phyloP scores from a whole-genome alignment of 2,329 filamentous ascomycete genomes.

The Ophiostoma piceae region DNA sequence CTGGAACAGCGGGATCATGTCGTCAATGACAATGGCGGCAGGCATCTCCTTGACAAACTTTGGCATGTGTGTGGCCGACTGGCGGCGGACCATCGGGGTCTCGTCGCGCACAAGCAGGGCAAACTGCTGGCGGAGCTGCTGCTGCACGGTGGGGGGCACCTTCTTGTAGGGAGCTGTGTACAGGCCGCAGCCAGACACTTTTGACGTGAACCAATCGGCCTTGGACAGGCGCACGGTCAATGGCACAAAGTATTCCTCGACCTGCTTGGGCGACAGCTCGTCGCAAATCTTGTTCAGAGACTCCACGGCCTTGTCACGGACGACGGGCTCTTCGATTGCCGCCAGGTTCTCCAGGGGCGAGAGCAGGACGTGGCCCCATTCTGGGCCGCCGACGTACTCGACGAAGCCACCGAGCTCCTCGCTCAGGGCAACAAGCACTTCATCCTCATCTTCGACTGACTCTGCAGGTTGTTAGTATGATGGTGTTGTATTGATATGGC shows the following conservation, averaged over 20 bases:
- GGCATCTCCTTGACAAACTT: slow-evolving; percentile 98
- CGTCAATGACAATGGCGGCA: slow-evolving; percentile 82
- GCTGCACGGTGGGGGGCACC: slow-evolving; percentile 80
- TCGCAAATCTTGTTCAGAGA: slow-evolving; percentile 99
- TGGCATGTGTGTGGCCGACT: slow-evolving; percentile 90
- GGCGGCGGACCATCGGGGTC: slow-evolving; percentile 96
- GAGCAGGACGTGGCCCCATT: slow-evolving; percentile 91
- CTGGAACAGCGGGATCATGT: slow-evolving; percentile 99
- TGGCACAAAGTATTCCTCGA: slow-evolving; percentile 96
- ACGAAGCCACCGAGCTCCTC: slow-evolving; percentile 96
- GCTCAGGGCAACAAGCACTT: slow-evolving; percentile 92
- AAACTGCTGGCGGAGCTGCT: slow-evolving; percentile 87
- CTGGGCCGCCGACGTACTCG: slow-evolving; percentile 92
- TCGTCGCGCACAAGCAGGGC: slow-evolving; percentile 93
- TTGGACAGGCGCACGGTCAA: slow-evolving; percentile 93
- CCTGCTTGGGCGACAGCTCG: slow-evolving; percentile 82
- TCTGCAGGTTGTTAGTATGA: slow-evolving; percentile 53
- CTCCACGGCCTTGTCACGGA: slow-evolving; percentile 98
- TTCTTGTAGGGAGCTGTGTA: slow-evolving; percentile 92
- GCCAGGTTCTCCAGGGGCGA: slow-evolving; percentile 97
- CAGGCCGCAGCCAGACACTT: slow-evolving; percentile 94
- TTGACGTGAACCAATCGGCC: slow-evolving; percentile 99
- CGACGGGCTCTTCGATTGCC: slow-evolving; percentile 95
- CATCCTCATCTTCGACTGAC: slow-evolving; percentile 97
- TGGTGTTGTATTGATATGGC: not conserved